These are phyloP conservation scores for Russula earlei DNA, from an alignment of 768 basidiomycete genomes.

Conservation along the genomic window DNA sequence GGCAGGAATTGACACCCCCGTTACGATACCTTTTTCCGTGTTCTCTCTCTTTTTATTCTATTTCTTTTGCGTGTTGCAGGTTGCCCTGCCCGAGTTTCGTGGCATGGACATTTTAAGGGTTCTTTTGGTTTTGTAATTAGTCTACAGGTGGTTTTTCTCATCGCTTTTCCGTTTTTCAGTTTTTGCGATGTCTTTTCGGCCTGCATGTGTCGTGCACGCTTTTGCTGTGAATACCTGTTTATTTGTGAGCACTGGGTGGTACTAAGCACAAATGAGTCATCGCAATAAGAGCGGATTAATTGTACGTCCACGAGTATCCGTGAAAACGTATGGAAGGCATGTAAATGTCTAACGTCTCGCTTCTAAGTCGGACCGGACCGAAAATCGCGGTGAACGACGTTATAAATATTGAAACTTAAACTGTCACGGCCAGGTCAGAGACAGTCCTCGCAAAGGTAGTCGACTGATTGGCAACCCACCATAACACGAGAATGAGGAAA, in stretches of 20 bases:
- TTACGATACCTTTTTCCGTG: no score
- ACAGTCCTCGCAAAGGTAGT: not conserved
- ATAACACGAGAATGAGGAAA: constrained; percentile 71
- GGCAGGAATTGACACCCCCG: no score
- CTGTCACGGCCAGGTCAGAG: constrained; percentile 31
- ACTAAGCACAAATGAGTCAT: not conserved
- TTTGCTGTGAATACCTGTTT: no score
- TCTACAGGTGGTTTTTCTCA: no score
- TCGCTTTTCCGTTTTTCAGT: no score
- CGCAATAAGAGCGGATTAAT: not conserved
- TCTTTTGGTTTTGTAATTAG: no score
- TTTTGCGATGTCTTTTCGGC: not conserved
- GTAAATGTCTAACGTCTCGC: not conserved
- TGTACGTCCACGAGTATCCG: not conserved
- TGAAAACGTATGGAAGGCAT: not conserved
- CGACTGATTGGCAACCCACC: constrained; percentile 41
- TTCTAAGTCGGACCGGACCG: constrained; percentile 1
- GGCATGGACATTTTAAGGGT: not conserved
- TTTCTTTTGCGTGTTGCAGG: not conserved
- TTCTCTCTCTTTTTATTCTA: not conserved
- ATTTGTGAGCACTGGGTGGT: not conserved
- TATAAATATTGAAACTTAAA: constrained; percentile 71
- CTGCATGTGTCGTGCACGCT: not conserved
- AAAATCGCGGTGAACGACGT: constrained; percentile 35
- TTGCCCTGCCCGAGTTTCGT: not conserved